phyloP scores from a whole-genome alignment of 2,329 filamentous ascomycete species.

The Ophiostoma sp. region DNA sequence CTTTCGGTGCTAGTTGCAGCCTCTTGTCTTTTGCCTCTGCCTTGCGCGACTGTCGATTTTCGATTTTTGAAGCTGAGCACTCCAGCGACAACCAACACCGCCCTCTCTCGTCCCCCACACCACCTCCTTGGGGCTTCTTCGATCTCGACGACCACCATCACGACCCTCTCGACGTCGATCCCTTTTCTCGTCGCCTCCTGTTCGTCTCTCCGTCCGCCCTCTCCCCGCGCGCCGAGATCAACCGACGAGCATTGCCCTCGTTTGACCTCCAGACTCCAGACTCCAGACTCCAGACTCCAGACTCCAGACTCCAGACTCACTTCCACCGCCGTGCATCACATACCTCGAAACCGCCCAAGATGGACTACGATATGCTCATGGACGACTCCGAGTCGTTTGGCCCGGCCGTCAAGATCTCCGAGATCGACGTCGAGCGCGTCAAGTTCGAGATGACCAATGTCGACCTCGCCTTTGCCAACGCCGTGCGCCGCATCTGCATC shows the following conservation, averaged over 20 bases:
- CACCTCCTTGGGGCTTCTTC: background rate
- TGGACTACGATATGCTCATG: slow-evolving; percentile 56
- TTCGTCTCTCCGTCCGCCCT: background rate
- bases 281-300: background rate
- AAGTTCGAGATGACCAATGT: slow-evolving; percentile 89
- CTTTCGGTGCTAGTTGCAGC: background rate
- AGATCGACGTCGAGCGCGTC: slow-evolving; percentile 73
- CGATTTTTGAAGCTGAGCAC: slow-evolving; percentile 3
- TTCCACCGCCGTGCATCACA: background rate
- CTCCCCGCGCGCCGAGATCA: background rate
- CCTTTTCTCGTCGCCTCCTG: background rate
- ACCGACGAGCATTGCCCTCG: too few species aligned
- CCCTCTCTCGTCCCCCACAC: background rate
- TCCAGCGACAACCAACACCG: background rate
- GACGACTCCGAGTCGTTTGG: slow-evolving; percentile 54
- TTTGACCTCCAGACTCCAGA: too few species aligned
- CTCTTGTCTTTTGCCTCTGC: background rate
- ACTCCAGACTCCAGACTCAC: background rate
- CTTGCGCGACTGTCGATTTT: background rate
- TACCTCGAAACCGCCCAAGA: slow-evolving; percentile 27
- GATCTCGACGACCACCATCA: background rate
- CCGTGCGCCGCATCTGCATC: slow-evolving; percentile 82
- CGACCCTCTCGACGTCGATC: background rate
- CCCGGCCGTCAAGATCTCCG: slow-evolving; percentile 55
- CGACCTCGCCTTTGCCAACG: slow-evolving; percentile 88